Conservation (phyloP, 2,329 filamentous ascomycete genomes). For the Arachnopeziza araneosa region DNA sequence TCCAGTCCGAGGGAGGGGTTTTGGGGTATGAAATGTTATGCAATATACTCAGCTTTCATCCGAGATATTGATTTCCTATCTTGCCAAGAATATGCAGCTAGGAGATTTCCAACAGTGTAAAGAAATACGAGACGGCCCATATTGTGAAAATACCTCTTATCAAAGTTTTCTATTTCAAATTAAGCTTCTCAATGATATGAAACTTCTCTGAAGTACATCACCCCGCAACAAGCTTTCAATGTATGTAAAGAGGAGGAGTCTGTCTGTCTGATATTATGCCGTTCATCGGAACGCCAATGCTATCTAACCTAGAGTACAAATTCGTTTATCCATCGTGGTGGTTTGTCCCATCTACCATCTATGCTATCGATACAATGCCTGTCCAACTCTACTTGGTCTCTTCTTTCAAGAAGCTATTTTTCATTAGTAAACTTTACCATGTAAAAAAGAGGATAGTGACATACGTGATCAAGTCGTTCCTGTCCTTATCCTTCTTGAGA, state of each 20-base stretch:
- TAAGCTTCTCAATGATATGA: too few relatives aligned
- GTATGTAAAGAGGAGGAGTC: constrained; percentile 9
- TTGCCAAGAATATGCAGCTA: too few relatives aligned
- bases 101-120: too few relatives aligned
- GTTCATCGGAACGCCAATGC: constrained; percentile 7
- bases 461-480: constrained; percentile 97
- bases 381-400: constrained; percentile 56
- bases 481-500: constrained; percentile 99
- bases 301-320: constrained; percentile 24
- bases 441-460: constrained; percentile 34
- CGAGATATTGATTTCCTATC: too few relatives aligned
- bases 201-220: not conserved
- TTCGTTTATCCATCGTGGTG: not conserved
- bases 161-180: too few relatives aligned
- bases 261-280: constrained; percentile 8
- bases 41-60: too few relatives aligned
- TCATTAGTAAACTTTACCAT: not conserved
- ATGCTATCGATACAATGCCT: constrained; percentile 27
- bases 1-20: not conserved
- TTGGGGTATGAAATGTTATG: not conserved
- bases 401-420: constrained; percentile 58
- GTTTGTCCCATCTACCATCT: constrained; percentile 11
- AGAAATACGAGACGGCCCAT: too few relatives aligned
- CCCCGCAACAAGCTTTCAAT: not conserved
- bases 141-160: too few relatives aligned